Percentiles rank a stretch among this genome's conserved stretches.
phyloP scores from a whole-genome alignment of 768 basidiomycete genomes.

The Galerina sulciceps region DNA sequence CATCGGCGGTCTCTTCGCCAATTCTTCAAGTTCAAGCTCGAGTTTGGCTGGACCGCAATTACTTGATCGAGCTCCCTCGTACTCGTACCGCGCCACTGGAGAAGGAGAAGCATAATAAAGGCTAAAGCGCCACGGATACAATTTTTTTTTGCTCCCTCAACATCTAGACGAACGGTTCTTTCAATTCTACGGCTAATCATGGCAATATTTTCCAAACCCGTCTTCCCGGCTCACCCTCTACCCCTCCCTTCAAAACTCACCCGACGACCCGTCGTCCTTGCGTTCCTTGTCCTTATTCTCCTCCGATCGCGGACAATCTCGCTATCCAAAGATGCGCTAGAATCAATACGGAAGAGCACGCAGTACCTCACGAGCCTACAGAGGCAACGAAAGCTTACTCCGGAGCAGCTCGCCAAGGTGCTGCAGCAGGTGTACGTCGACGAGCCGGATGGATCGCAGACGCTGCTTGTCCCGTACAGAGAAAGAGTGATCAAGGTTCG shows the following conservation, averaged over 20 bases:
- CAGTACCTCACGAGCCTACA: conserved; percentile 18
- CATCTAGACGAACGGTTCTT: neutral
- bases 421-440: conserved; percentile 68
- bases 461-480: conserved; percentile 68
- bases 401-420: conserved; percentile 48
- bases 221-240: conserved; percentile 16
- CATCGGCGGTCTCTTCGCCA: too few relatives aligned
- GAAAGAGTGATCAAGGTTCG: conserved; percentile 67
- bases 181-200: neutral
- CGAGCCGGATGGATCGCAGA: conserved; percentile 60
- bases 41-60: too few relatives aligned
- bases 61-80: too few relatives aligned
- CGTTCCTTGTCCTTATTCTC: conserved; percentile 51
- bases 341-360: conserved; percentile 23
- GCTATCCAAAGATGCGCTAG: conserved; percentile 34
- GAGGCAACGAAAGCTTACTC: conserved; percentile 27
- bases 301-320: conserved; percentile 49
- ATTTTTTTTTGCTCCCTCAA: too few relatives aligned
- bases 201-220: conserved; percentile 18
- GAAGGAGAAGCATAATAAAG: too few relatives aligned
- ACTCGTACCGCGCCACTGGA: too few relatives aligned
- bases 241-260: conserved; percentile 19
- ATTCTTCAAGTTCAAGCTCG: too few relatives aligned
- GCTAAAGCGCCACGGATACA: too few relatives aligned
- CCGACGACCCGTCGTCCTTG: conserved; percentile 38